A percentile compares a stretch with the other conserved stretches of the same genome.
phyloP scores from a whole-genome alignment of 306 rosid species.

The Quercus agrifolia region DNA sequence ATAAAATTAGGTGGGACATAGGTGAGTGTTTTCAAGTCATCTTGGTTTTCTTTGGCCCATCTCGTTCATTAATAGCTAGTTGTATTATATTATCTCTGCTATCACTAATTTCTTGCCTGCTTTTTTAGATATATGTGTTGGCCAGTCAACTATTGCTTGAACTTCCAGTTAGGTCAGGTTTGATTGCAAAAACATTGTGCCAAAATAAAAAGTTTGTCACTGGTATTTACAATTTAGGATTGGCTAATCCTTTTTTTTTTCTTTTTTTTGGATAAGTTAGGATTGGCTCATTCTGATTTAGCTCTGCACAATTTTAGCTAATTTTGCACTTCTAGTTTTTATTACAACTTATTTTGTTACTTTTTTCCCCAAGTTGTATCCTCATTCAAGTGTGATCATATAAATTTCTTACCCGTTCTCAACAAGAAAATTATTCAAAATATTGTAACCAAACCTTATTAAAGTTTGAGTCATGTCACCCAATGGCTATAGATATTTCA shows the following conservation, averaged over 20 bases:
- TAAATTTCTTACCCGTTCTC: neutral
- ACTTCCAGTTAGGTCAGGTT: neutral
- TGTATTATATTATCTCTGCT: neutral
- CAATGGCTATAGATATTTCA: neutral
- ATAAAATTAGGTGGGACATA: neutral
- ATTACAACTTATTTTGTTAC: neutral
- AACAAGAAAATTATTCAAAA: neutral
- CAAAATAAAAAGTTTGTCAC: neutral
- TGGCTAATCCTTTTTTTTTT: neutral
- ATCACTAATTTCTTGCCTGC: neutral
- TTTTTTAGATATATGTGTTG: neutral
- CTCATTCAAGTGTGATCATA: neutral
- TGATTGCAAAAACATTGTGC: neutral
- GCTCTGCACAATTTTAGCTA: neutral
- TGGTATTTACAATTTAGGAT: neutral
- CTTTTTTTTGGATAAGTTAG: no score
- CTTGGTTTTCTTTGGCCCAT: neutral
- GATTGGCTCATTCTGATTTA: no score
- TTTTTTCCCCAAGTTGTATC: neutral
- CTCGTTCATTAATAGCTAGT: neutral
- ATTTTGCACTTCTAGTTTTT: neutral
- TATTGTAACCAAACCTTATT: neutral
- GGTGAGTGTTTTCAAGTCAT: neutral
- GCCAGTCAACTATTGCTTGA: neutral
- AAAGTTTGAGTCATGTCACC: neutral